Base-by-base conservation (phyloP, 163 green algal genomes). In the Scenedesmus sp. region DNA sequence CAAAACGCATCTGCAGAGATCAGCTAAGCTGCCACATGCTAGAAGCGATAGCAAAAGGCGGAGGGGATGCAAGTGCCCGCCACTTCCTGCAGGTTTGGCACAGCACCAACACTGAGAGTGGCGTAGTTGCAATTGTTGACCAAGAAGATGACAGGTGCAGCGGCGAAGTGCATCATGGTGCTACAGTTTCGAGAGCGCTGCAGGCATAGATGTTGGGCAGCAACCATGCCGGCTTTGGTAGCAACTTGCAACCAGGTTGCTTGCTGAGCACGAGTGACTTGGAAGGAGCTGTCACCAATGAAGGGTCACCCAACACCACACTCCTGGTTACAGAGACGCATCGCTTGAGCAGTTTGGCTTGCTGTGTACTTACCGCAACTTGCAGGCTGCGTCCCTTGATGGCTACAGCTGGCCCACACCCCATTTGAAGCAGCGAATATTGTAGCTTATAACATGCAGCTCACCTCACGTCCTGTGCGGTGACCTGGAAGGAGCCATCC, bases 41-140 rank as follows among this genome's bases (percentile, higher is more conserved):
- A 26, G 8, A 0, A 16, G 4, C 0, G 54, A 67, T 3, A 20
- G 62, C 62, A 73, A 3, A 46, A 26, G 26, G 26, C 26, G 26
- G 26, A 26, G 26, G 26, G 26, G 26, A 26, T 26, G 26, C 26
- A 26, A 26, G 26, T 26, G 26, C 26, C 26, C 34, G 34, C 34
- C 34, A 46, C 34, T 46, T 46, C 34, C 34, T 46, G 34, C 34
- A 46, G 0, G 0, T 46, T 46, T 46, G 34, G 34, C 34, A 46
- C 0, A 46, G 34, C 34, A 26, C 26, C 26, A 26, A 26, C 26
- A 26, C 26, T 26, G 34, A 46, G 34, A 0, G 34, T 97, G 4
- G 94, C 95, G 91, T 97, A 98, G 3, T 94, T 95, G 0, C 82
- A 92, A 86, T 99, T 99, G 94, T 99, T 98, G 93, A 98, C 95